Conservation (phyloP, 176 grass and related monocot species). For the Bolboschoenus planiculmis region DNA sequence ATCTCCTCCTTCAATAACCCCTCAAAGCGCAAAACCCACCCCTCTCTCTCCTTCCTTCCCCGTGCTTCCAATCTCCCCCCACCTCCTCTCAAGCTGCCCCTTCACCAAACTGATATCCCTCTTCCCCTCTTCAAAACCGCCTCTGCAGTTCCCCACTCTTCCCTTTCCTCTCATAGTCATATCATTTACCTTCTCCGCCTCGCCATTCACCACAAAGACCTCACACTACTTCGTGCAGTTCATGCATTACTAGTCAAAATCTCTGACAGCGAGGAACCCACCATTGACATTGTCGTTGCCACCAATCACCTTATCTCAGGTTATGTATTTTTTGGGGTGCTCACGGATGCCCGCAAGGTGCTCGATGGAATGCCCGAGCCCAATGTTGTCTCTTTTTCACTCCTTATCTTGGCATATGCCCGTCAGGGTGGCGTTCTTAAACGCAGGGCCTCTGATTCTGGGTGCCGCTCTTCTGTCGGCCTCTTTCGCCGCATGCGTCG, state of each 20-base stretch:
- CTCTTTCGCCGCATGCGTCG: slow-evolving; percentile 32
- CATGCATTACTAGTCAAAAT: slow-evolving; percentile 14
- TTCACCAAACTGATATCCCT: neutral
- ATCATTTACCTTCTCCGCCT: slow-evolving; percentile 23
- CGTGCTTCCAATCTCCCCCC: neutral
- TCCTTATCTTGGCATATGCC: slow-evolving; percentile 32
- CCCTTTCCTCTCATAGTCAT: neutral
- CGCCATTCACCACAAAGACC: slow-evolving; percentile 7
- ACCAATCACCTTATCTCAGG: slow-evolving; percentile 26
- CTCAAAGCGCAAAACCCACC: neutral
- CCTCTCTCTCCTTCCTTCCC: neutral
- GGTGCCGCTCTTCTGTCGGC: neutral
- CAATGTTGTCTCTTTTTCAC: slow-evolving; percentile 28
- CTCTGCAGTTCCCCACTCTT: neutral
- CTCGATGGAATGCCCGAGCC: slow-evolving; percentile 28
- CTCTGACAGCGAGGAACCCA: neutral
- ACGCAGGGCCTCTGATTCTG: neutral
- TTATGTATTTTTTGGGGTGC: slow-evolving; percentile 29
- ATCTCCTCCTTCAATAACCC: neutral
- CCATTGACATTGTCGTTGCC: neutral
- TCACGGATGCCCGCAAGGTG: slow-evolving; percentile 27
- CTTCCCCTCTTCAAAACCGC: neutral
- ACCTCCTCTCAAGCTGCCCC: neutral
- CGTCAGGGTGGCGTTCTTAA: neutral
- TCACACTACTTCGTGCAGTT: slow-evolving; percentile 12